Conservation (phyloP, 2,329 filamentous ascomycete species). For the Fusarium compactum region DNA sequence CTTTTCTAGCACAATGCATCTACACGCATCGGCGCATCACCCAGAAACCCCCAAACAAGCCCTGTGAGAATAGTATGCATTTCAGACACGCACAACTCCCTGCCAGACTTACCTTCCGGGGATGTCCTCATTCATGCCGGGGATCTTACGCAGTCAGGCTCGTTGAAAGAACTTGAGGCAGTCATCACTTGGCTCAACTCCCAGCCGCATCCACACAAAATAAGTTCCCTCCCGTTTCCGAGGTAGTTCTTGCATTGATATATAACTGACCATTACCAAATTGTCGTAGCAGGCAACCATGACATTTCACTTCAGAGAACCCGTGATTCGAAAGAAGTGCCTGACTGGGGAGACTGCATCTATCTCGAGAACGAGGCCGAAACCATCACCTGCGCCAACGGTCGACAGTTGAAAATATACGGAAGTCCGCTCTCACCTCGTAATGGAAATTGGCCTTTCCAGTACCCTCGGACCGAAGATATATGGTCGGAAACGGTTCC, state of each 20-base stretch:
- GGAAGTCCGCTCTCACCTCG: constrained; percentile 50
- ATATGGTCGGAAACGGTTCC: constrained; percentile 46
- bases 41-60: background rate
- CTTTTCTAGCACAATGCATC: constrained; percentile 12
- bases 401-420: constrained; percentile 47
- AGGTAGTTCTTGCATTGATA: background rate
- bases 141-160: constrained; percentile 61
- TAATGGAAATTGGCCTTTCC: constrained; percentile 57
- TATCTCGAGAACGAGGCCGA: constrained; percentile 43
- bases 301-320: constrained; percentile 52
- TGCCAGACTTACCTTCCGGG: constrained; percentile 53
- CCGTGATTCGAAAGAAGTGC: background rate
- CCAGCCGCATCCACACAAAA: constrained; percentile 57
- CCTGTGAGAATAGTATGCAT: constrained; percentile 54
- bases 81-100: constrained; percentile 59
- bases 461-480: constrained; percentile 52
- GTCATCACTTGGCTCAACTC: constrained; percentile 57
- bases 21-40: constrained; percentile 6
- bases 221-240: background rate
- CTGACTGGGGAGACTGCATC: constrained; percentile 44
- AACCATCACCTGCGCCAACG: constrained; percentile 42
- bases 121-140: constrained; percentile 63
- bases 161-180: constrained; percentile 55
- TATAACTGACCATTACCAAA: constrained; percentile 2
- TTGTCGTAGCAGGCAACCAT: constrained; percentile 62